Base-by-base conservation (phyloP, 2,329 filamentous ascomycete species). In the Lachnellula suecica region DNA sequence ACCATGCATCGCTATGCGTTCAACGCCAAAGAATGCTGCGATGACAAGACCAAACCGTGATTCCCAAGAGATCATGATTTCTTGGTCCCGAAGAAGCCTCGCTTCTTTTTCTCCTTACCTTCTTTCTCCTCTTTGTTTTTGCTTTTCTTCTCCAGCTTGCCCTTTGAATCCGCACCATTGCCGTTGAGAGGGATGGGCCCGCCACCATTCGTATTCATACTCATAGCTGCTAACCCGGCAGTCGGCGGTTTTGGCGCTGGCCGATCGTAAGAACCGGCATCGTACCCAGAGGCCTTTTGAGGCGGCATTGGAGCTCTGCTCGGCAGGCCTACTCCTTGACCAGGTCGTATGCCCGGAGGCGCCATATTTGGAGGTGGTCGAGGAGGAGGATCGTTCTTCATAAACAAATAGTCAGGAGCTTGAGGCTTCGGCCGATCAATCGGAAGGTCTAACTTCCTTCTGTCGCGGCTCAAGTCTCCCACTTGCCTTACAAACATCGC, bases 381-480 rank as follows among this genome's bases (percentile, higher is more conserved):
- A 15, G 77, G 77, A 6, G 77, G 77, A 9, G 79, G 79, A 2
- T 78, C 72, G 1, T 86, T 83, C 4, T 84, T 82, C 70, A 96
- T 91, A 61, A 94, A 94, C 9, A 99, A 73, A 72, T 96, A 90
- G 5, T 85, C 85, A 1, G 94, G 94, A 1, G 92, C 89, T 56
- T 87, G 85, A n/a, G 84, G 87, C 64, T 86, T 85, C 2, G 91
- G 90, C 35, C 85, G 79, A 56, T 97, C 91, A 51, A 86, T 77
- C 1, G 93, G 94, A 4, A 99, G 81, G 62, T 91, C 85, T 15
- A 99, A 79, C 42, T 84, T 80, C 47, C 88, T 81, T 64, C 86
- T 87, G 64, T 91, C 87, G 31, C 83, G 79, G 55, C 85, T 87
- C 13, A 97, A 77, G 65, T 96, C 91, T 17, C 84, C 82, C 2